Evolutionary conservation across 2,329 filamentous ascomycete genomes (phyloP).

Genomic region (Apiospora rasikravindrae): DNA sequence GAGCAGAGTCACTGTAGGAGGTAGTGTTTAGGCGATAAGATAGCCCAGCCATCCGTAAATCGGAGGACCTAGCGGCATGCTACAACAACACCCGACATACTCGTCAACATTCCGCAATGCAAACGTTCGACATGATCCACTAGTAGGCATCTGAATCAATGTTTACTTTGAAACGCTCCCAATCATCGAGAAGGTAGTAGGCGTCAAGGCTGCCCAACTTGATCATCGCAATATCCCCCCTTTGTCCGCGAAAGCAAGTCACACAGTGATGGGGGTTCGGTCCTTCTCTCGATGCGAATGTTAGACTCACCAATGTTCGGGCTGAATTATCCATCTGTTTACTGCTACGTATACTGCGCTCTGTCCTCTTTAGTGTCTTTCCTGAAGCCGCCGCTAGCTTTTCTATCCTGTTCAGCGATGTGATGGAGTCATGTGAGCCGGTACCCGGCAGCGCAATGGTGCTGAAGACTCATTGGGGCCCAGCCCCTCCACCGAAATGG

Average conservation of each 20-base stretch:
- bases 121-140: background rate
- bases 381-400: background rate
- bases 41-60: conserved; percentile 1
- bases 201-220: background rate
- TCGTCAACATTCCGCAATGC: background rate
- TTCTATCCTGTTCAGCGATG: background rate
- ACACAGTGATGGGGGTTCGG: background rate
- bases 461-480: background rate
- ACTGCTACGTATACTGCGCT: background rate
- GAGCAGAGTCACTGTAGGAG: background rate
- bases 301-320: background rate
- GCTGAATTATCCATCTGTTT: background rate
- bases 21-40: background rate
- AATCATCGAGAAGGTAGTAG: background rate
- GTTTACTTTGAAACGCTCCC: background rate
- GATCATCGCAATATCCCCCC: background rate
- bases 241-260: background rate
- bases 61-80: background rate
- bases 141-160: background rate
- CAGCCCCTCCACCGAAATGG: background rate
- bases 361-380: background rate
- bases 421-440: background rate
- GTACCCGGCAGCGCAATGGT: background rate
- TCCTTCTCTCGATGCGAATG: background rate
- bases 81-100: background rate